phyloP scores from a whole-genome alignment of 306 rosid genomes.

The Oxytropis ochrocephala region DNA sequence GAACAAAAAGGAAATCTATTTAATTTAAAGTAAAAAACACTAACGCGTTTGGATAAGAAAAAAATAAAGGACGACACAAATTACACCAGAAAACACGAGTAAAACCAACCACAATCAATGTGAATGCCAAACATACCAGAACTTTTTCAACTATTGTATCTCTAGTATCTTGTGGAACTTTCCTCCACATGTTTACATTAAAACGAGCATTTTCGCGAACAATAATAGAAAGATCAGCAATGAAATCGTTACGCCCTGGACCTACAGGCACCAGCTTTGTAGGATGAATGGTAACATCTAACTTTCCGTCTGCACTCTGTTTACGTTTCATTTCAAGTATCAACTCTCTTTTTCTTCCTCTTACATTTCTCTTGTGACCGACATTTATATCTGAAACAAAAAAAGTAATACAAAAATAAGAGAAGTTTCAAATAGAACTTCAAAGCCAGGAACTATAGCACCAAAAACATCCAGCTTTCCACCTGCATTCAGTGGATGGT shows the following conservation, averaged over 20 bases:
- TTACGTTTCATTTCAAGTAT: constrained; percentile 27
- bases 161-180: constrained; percentile 23
- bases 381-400: constrained; percentile 13
- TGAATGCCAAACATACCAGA: constrained; percentile 23
- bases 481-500: constrained; percentile 5
- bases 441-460: constrained; percentile 8
- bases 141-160: constrained; percentile 27
- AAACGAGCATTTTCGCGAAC: constrained; percentile 31
- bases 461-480: constrained; percentile 18
- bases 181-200: constrained; percentile 28
- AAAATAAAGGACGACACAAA: not conserved
- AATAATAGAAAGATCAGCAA: constrained; percentile 34
- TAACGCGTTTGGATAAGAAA: not conserved
- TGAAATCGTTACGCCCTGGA: constrained; percentile 40
- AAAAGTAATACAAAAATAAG: not conserved
- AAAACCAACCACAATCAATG: not conserved
- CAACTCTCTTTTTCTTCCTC: constrained; percentile 30
- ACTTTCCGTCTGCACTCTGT: constrained; percentile 36
- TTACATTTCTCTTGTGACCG: constrained; percentile 14
- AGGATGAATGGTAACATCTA: constrained; percentile 40
- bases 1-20: constrained; percentile 2
- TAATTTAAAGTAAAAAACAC: not conserved
- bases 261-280: constrained; percentile 35
- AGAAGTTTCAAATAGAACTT: not conserved
- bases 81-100: not conserved